phyloP scores from a whole-genome alignment of 208 protist species.

The Acanthamoeba healyi region DNA sequence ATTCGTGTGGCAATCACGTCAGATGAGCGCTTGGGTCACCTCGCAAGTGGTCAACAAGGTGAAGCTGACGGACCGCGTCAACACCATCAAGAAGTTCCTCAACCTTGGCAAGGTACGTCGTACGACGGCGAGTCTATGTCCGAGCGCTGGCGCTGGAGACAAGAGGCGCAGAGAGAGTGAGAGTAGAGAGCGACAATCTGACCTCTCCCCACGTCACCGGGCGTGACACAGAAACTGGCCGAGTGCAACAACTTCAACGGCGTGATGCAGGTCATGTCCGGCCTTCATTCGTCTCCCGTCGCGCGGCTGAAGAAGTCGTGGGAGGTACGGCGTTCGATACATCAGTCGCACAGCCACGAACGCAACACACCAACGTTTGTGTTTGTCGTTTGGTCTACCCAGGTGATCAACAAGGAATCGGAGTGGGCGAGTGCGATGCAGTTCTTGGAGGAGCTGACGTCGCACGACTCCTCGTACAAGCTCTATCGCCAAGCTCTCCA shows the following conservation, averaged over 20 bases:
- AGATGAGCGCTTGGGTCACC: conserved; percentile 63
- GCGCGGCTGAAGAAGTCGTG: conserved; percentile 36
- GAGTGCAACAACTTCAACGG: conserved; percentile 69
- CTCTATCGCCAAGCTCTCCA: conserved; percentile 27
- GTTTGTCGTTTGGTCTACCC: neutral
- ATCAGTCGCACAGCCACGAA: neutral
- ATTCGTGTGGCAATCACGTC: too few relatives aligned
- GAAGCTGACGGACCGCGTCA: conserved; percentile 61
- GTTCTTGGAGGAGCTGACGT: conserved; percentile 36
- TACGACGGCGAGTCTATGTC: neutral
- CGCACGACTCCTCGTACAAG: conserved; percentile 41
- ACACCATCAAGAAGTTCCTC: conserved; percentile 57
- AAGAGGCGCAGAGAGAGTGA: too few relatives aligned
- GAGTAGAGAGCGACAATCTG: too few relatives aligned
- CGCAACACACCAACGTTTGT: neutral
- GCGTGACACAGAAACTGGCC: conserved; percentile 63
- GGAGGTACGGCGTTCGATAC: neutral
- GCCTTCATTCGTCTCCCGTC: conserved; percentile 22
- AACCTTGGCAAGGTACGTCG: conserved; percentile 18
- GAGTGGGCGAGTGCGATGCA: neutral
- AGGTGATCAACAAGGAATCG: conserved; percentile 21
- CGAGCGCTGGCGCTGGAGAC: too few relatives aligned
- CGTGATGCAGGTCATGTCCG: conserved; percentile 67
- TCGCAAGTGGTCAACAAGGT: conserved; percentile 63
- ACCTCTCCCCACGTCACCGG: too few relatives aligned